A percentile compares a stretch with the other conserved stretches of the same genome.
Conservation (phyloP, 768 basidiomycete genomes). For the Favolaschia claudopus region DNA sequence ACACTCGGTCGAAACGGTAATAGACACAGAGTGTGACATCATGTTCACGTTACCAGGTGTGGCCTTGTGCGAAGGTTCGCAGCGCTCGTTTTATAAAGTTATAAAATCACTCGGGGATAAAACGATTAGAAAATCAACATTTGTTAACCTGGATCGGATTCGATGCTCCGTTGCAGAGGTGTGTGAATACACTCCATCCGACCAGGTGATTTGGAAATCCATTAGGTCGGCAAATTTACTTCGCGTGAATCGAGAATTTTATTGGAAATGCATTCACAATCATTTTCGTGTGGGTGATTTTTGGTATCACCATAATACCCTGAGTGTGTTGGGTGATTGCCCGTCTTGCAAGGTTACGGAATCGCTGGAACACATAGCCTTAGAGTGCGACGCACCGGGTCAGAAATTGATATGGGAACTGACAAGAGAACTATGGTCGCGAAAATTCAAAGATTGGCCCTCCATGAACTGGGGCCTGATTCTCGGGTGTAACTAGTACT, state of each 20-base stretch:
- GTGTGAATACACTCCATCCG: no score
- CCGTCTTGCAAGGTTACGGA: background rate
- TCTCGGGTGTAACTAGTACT: background rate
- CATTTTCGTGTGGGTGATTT: background rate
- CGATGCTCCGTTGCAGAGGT: no score
- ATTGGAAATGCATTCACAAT: background rate
- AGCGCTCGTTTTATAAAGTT: no score
- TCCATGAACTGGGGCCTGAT: background rate
- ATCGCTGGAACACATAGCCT: slow-evolving; percentile 6
- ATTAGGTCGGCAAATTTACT: background rate
- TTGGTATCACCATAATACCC: background rate
- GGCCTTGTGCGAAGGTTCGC: no score
- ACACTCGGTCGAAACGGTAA: no score
- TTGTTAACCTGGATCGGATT: no score
- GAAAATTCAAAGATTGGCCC: background rate
- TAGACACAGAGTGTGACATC: no score
- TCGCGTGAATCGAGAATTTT: background rate
- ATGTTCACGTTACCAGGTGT: no score
- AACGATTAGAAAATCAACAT: no score
- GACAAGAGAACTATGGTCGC: background rate
- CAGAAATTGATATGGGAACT: slow-evolving; percentile 4
- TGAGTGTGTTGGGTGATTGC: background rate
- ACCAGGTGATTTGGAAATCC: background rate
- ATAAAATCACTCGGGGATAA: no score
- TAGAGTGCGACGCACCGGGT: slow-evolving; percentile 8